Conservation (phyloP, 495 filamentous ascomycete genomes). For the Aspergillus sclerotioniger region DNA sequence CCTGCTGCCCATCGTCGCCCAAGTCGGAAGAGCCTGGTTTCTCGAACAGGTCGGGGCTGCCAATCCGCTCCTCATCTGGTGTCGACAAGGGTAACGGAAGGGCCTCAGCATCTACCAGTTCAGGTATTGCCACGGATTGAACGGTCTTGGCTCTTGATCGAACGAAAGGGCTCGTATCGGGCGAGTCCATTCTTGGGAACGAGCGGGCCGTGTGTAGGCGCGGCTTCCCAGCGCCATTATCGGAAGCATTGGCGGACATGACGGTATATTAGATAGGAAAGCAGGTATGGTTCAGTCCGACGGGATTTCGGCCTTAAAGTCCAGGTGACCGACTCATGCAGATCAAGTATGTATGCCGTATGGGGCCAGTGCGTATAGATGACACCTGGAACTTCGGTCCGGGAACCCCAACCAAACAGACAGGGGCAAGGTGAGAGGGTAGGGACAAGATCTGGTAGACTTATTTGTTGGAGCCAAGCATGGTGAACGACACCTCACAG, state of each 20-base stretch:
- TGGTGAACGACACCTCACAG: not conserved
- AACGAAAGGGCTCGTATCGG: slow-evolving; percentile 39
- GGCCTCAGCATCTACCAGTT: slow-evolving; percentile 34
- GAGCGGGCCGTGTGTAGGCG: slow-evolving; percentile 44
- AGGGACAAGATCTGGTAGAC: not conserved
- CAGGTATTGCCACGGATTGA: slow-evolving; percentile 51
- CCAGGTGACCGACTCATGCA: slow-evolving; percentile 36
- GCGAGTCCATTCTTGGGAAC: slow-evolving; percentile 54
- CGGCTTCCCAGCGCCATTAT: slow-evolving; percentile 31
- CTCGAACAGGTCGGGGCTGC: slow-evolving; percentile 46
- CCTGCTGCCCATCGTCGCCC: slow-evolving; percentile 46
- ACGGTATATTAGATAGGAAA: not conserved
- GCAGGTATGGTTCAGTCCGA: not conserved
- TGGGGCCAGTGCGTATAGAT: slow-evolving; percentile 6
- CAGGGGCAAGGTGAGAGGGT: not conserved
- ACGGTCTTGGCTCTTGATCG: slow-evolving; percentile 62
- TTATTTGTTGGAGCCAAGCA: not conserved
- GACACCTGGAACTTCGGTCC: slow-evolving; percentile 1
- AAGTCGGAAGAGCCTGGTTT: slow-evolving; percentile 49
- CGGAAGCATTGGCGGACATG: slow-evolving; percentile 31
- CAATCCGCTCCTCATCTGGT: slow-evolving; percentile 32
- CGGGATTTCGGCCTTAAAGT: slow-evolving; percentile 11
- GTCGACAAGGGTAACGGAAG: slow-evolving; percentile 24
- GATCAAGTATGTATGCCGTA: slow-evolving; percentile 20
- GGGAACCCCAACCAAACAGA: not conserved